Base-by-base conservation (phyloP, 805 yeast genomes). In the Candida vartiovaarae region DNA sequence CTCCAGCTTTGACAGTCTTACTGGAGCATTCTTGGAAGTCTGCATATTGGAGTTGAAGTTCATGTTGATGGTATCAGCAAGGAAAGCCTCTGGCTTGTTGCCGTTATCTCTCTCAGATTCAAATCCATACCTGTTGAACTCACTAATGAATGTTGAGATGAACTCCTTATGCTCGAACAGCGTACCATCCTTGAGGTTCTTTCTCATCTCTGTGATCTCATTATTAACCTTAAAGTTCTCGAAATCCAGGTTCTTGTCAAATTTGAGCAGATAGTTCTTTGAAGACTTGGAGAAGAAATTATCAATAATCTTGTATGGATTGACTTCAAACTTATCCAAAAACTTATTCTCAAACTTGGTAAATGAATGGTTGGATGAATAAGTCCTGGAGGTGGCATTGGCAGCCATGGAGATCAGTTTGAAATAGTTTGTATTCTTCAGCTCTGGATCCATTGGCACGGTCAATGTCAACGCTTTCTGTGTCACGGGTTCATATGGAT, bases 341-440 rank as follows among this genome's bases (percentile, higher is more conserved):
- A 68, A 64, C 33, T 70, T 67, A 36, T 62, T 71, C 42, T 59
- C 68, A 38, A 65, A 63, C 49, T 60, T 72, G 4, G 65, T 70
- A 33, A 61, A 59, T 5, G 63, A 57, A 33, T 63, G 64, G 50
- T 55, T 57, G 24, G 60, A 60, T 10, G 61, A 60, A 49, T 56
- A 62, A 28, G 51, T 57, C 59, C 59, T 56, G 35, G 60, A 60
- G 46, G 56, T 62, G 43, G 67, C 62, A 45, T 57, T 62, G 43
- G 61, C 71, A 58, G 60, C 68, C 53, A 50, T 62, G 49, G 49
- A 63, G 43, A 60, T 61, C 45, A 59, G 49, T 52, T 55, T 63
- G 53, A 55, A 59, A 43, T 63, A 64, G 40, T 62, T 64, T 5
- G 61, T 60, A 2, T 38, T 32, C 32, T 43, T 35, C 27, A 48